Base-by-base conservation (phyloP, 2,329 filamentous ascomycete genomes). In the Aspergillus ibericus region DNA sequence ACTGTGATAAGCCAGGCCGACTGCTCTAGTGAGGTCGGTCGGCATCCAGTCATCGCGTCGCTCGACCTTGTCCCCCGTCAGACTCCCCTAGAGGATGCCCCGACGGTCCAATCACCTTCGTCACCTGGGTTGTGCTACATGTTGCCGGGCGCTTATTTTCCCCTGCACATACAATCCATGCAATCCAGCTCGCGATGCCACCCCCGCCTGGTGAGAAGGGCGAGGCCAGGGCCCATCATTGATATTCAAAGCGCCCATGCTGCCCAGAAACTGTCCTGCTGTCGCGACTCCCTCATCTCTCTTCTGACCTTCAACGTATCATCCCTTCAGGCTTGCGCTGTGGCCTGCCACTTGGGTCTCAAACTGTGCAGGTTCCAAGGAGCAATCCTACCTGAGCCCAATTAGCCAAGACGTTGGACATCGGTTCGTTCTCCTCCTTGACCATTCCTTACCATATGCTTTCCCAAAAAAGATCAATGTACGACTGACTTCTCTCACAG, bases 1-100 rank as follows among this genome's bases (percentile, higher is more conserved):
- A 68, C 70, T 71, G 71, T 73, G 71, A 73, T 67, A 70, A 70
- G 66, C 65, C 68, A 64, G 69, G 61, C 40, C 53, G 46, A 50
- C 55, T 60, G 59, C 59, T 61, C 53, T 62, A 63, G 64, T 60
- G 59, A 65, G 63, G 58, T 63, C 59, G 54, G 55, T 50, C 20
- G 42, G 52, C 58, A 55, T 58, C 70, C 70, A 72, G 67, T 72
- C 67, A 70, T 59, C 56, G 32, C 48, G 40, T 44, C 25, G 18
- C 27, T 56, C 15, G 34, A 29, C 55, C 42, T 20, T 46, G 53
- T 42, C 20, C 44, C 60, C 54, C 56, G 40, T 59, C 35, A n/a
- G 29, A 46, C 46, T 55, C 48, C 40, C 47, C 40, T 29, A 36
- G 16, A 29, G 46, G 51, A 42, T 57, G 27, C 10, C 35, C 50